A percentile compares a stretch with the other conserved stretches of the same genome.
Evolutionary conservation across 768 basidiomycete species (phyloP).

Genomic region (Pleurotus salmoneostramineus): DNA sequence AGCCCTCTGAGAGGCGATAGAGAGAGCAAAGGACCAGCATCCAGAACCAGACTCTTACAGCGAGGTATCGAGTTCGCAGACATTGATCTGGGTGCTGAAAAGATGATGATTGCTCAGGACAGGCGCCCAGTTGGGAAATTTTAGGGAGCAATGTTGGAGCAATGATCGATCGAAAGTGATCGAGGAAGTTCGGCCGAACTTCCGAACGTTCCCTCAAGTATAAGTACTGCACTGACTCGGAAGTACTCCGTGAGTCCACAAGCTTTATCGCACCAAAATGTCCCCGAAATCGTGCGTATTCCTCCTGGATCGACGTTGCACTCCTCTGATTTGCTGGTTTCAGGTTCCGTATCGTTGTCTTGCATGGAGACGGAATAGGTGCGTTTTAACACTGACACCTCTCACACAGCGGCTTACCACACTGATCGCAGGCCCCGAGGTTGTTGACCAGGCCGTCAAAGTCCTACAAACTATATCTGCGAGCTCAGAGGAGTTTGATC

Average conservation of each 20-base stretch:
- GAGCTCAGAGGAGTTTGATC: conserved; percentile 57
- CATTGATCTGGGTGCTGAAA: neutral
- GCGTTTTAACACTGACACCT: conserved; percentile 14
- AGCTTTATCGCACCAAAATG: conserved; percentile 23
- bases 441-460: conserved; percentile 78
- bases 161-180: neutral
- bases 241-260: neutral
- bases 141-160: neutral
- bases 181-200: neutral
- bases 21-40: conserved; percentile 90
- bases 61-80: conserved; percentile 27
- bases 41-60: conserved; percentile 82
- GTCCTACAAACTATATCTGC: conserved; percentile 74
- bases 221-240: neutral
- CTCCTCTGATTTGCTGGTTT: neutral
- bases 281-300: conserved; percentile 38
- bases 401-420: conserved; percentile 9
- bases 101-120: conserved; percentile 8
- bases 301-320: neutral
- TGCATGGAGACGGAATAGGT: conserved; percentile 99
- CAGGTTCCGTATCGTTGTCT: conserved; percentile 85
- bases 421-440: conserved; percentile 70
- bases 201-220: neutral
- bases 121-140: neutral
- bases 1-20: conserved; percentile 87